Percentiles rank a stretch among this genome's conserved stretches.
Conservation (phyloP, 306 rosid species). For the Vachellia pachyceras region DNA sequence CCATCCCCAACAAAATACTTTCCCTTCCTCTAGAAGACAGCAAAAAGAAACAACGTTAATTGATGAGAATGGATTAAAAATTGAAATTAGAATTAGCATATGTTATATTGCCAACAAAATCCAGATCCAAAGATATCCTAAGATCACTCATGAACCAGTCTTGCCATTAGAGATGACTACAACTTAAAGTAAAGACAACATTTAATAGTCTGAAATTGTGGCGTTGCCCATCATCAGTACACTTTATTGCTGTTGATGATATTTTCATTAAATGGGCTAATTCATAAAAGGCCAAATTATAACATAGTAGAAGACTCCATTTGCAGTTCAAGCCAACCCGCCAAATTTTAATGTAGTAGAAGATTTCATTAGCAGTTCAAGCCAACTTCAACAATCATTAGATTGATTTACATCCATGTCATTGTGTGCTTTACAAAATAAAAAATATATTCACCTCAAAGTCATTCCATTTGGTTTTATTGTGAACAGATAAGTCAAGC, state of each 20-base stretch:
- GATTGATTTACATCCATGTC: conserved; percentile 10
- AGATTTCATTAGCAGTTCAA: neutral
- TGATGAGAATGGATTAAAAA: conserved; percentile 19
- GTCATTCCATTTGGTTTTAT: conserved; percentile 7
- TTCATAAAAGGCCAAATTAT: neutral
- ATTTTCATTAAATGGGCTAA: neutral
- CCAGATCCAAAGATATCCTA: conserved; percentile 7
- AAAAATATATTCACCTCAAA: conserved; percentile 11
- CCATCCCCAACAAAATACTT: conserved; percentile 99
- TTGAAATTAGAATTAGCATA: neutral
- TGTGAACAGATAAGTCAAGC: conserved; percentile 20
- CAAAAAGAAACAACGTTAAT: conserved; percentile 29
- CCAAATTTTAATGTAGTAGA: neutral
- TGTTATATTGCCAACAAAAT: conserved; percentile 11
- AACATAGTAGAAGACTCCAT: neutral
- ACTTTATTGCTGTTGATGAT: neutral
- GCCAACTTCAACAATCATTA: conserved; percentile 6
- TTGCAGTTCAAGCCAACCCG: conserved; percentile 9
- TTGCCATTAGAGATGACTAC: neutral
- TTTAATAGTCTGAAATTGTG: neutral
- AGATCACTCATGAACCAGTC: neutral
- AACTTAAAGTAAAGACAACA: neutral
- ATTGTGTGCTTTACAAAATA: neutral
- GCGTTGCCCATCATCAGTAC: neutral
- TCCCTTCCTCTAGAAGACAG: conserved; percentile 64